Evolutionary conservation across 176 grass and related monocot species (phyloP), one percentile per base, ranked within the genome.

Genomic region (Phyllostachys edulis): DNA sequence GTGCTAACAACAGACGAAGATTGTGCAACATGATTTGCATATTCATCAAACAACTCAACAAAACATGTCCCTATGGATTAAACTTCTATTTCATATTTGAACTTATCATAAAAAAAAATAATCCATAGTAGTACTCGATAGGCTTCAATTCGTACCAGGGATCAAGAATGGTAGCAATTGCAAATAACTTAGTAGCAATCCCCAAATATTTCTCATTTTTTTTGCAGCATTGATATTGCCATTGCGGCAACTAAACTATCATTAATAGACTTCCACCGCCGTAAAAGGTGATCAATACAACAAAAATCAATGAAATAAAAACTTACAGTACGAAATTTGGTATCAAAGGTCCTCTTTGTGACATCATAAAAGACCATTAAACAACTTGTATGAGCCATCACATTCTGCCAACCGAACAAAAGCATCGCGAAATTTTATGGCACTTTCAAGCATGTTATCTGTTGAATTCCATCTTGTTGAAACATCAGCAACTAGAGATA

Each of bases 61-160:
- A 78, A 63, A 1, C 9, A 37, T 51, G 7, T 63, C 42, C 45
- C 67, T 18, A 78, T 46, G 0, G 3, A 10, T 7, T 80, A 17
- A 14, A 63, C 15, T 17, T 49, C 50, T 5, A 21, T 4, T 18
- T 36, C 29, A 51, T 17, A 45, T 2, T 21, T 17, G 51, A 21
- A 67, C 29, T 29, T 29, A 24, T 77, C 70, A 15, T 37, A n/a
- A n/a, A 46, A 44, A 64, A 81, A 49, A 89, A 60, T 38, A 81
- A 9, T 49, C 73, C 74, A 38, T 70, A 85, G 54, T 44, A 89
- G 34, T 82, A 89, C 20, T 85, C 50, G 3, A 89, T 73, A 2
- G 82, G 81, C 63, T 81, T 85, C 54, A 89, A 54, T 21, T 85
- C 85, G 71, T 81, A 89, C 32, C 71, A 42, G 70, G 82, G 82